Evolutionary conservation across 208 protist species (phyloP), one percentile per base, ranked within the genome.

Genomic region (Leishmania tropica): DNA sequence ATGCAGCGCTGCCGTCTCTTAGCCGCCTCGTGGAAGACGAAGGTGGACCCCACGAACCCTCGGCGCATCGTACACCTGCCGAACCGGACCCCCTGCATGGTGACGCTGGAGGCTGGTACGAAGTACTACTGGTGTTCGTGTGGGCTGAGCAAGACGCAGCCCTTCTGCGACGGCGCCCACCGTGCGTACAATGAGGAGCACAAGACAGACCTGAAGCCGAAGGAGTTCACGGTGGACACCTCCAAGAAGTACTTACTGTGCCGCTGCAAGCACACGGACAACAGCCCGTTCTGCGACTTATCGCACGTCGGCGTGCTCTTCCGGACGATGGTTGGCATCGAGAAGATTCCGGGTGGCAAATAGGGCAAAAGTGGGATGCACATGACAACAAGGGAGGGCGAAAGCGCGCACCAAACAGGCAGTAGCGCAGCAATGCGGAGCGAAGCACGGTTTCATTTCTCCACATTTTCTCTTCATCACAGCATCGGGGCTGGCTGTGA

Each of bases 51-150:
- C 24, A 90, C 90, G 79, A 86, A 79, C 53, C 88, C 88, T 19
- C 83, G 84, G 17, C 88, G 88, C 40, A 91, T 93, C 78, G 88
- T 84, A 24, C 51, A 79, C 62, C 78, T 94, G 40, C 81, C 92
- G 0, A 85, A 93, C 77, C 90, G 89, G 42, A 87, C 68, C 7
- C 92, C 92, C 17, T 92, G 89, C 76, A 77, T 87, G 65, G 68
- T 84, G 56, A 45, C 83, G 58, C 75, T 96, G 47, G 85, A 96
- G 83, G 80, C 83, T 19, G 90, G 86, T 15, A 94, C 91, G 83
- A 93, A 88, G 79, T 97, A 97, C 80, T 94, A 91, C 84, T 97
- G 94, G 94, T 97, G 94, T 77, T 78, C 84, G 15, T 97, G 94
- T 75, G 94, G 94, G 56, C 71, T 92, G 62, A 95, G 90, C 83